Base-by-base conservation (phyloP, 2,329 filamentous ascomycete genomes). In the Nannizziopsis barbatae region DNA sequence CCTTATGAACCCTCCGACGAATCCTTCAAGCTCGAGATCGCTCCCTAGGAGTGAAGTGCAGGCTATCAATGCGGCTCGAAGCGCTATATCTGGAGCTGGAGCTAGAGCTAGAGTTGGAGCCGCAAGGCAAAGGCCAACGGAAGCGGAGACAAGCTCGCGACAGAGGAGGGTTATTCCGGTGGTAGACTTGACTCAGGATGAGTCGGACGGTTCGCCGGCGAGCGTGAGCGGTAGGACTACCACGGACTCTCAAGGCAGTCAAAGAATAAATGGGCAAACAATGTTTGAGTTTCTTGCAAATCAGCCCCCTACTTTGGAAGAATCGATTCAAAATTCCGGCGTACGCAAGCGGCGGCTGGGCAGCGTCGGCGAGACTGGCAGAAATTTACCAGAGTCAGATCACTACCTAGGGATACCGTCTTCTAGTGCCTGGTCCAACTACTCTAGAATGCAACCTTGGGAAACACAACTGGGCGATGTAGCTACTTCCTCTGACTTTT, bases 401-500 rank as follows among this genome's bases (percentile, higher is more conserved):
- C 10, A 30, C 33, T 12, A 27, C 31, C n/a, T n/a, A 33, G 35
- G 31, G 11, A 9, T 10, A 33, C 5, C 31, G 15, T 32, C 46
- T 35, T 48, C 44, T 18, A 27, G 36, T 12, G 37, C 18, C n/a
- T 33, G 30, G 15, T 33, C 45, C 11, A 31, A 47, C 11, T 27
- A 17, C 22, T 5, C 38, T 37, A 45, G 27, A 10, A 31, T 30
- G 6, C 7, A 36, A 10, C 27, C 42, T 36, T 15, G 22, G 30
- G 22, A 36, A 35, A 43, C 15, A 43, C 38, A 43, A 31, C 30
- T 43, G 35, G 46, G 41, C 12, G 35, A 47, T 11, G 52, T 59
- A 7, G 62, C 62, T 9, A 58, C 61, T 1, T 60, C 64, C n/a
- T 59, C 58, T 36, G 60, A 58, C 42, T 47, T 48, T 32, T 40